Conservation (phyloP, 1,284 basidiomycete genomes). For the Termitomyces sp. region DNA sequence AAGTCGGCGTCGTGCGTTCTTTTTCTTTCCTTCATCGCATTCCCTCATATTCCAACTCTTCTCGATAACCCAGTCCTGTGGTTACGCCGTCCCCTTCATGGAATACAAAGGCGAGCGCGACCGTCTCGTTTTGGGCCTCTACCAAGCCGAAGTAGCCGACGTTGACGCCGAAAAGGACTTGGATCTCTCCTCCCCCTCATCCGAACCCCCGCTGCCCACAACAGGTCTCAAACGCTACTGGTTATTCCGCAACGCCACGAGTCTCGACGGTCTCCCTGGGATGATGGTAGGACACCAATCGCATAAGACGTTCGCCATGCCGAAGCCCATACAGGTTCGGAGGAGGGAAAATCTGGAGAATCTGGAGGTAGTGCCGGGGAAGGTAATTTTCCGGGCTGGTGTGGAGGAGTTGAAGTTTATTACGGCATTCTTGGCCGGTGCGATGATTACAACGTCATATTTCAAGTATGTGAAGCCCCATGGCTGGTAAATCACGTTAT, state of each 20-base stretch:
- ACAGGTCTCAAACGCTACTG: slow-evolving; percentile 42
- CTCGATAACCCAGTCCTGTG: slow-evolving; percentile 36
- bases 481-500: background rate
- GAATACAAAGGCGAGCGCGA: slow-evolving; percentile 41
- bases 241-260: slow-evolving; percentile 33
- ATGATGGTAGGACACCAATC: slow-evolving; percentile 23
- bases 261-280: slow-evolving; percentile 42
- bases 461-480: slow-evolving; percentile 8
- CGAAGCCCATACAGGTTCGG: background rate
- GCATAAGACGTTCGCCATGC: background rate
- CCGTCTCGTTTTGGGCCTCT: slow-evolving; percentile 21
- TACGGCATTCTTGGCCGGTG: slow-evolving; percentile 14
- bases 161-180: slow-evolving; percentile 10
- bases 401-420: slow-evolving; percentile 9
- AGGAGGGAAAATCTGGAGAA: slow-evolving; percentile 9
- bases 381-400: background rate
- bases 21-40: background rate
- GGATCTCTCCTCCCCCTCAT: background rate
- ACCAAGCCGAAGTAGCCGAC: slow-evolving; percentile 8
- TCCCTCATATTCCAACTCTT: background rate
- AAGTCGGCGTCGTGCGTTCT: slow-evolving; percentile 41
- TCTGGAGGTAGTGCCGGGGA: background rate
- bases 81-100: slow-evolving; percentile 46
- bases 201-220: slow-evolving; percentile 7
- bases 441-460: slow-evolving; percentile 14